Conservation (phyloP, 495 filamentous ascomycete species). For the Podospora australis region DNA sequence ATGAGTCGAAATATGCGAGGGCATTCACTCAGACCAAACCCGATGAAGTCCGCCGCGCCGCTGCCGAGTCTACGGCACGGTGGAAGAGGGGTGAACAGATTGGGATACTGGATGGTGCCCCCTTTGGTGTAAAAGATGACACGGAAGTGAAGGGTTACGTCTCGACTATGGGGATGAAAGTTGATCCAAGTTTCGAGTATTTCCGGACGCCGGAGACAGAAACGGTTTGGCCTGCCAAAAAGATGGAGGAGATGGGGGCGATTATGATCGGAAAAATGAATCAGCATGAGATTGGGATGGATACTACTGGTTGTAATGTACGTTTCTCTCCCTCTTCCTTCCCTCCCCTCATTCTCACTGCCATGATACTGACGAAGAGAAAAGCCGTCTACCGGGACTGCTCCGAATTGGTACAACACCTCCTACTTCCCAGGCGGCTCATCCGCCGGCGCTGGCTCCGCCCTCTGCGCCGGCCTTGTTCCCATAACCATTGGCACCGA, state of each 20-base stretch:
- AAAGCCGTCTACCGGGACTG: slow-evolving; percentile 70
- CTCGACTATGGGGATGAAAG: slow-evolving; percentile 49
- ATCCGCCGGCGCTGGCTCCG: slow-evolving; percentile 77
- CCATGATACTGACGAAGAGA: neutral
- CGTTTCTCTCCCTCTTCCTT: too few species aligned
- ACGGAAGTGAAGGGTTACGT: slow-evolving; percentile 68
- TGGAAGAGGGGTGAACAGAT: slow-evolving; percentile 59
- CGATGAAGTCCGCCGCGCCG: slow-evolving; percentile 58
- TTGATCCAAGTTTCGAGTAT: slow-evolving; percentile 30
- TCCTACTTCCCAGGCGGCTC: slow-evolving; percentile 84
- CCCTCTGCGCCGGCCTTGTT: slow-evolving; percentile 66
- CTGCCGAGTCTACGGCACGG: slow-evolving; percentile 61
- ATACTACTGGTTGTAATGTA: slow-evolving; percentile 38
- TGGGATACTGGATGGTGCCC: slow-evolving; percentile 73
- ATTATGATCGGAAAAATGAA: slow-evolving; percentile 79
- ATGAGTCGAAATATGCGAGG: slow-evolving; percentile 52
- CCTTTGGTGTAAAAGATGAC: slow-evolving; percentile 85
- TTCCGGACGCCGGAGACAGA: slow-evolving; percentile 24
- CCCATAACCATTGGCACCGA: slow-evolving; percentile 82
- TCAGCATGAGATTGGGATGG: slow-evolving; percentile 82
- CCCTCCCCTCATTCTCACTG: too few species aligned
- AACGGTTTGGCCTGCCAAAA: slow-evolving; percentile 64
- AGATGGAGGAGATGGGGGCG: slow-evolving; percentile 71
- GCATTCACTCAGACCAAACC: slow-evolving; percentile 58
- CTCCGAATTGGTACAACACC: slow-evolving; percentile 73